These are phyloP conservation scores for Erodium chrysanthum DNA, from an alignment of 441 rosid species.

Conservation along the genomic window DNA sequence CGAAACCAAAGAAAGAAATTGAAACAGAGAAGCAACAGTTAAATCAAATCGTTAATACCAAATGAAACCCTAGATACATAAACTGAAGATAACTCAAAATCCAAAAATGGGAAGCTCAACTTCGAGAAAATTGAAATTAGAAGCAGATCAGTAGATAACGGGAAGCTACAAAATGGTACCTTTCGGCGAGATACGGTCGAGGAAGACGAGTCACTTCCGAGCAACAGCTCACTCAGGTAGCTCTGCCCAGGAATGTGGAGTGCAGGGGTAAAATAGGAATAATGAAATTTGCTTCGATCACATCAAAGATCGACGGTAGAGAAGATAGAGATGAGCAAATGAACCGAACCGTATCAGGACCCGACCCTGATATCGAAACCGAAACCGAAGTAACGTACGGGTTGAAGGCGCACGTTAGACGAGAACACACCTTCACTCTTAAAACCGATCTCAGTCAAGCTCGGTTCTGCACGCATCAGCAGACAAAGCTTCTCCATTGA, in stretches of 20 bases:
- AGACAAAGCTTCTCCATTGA: conserved; percentile 1
- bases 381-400: background rate
- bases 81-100: background rate
- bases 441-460: background rate
- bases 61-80: background rate
- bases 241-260: background rate
- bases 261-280: background rate
- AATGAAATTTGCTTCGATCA: background rate
- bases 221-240: too few relatives aligned
- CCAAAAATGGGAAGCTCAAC: too few relatives aligned
- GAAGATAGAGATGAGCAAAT: background rate
- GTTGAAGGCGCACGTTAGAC: background rate
- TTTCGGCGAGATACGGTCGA: background rate
- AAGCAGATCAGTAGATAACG: background rate
- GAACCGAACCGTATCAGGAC: background rate
- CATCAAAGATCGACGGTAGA: background rate
- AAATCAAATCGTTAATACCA: background rate
- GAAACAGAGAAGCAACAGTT: background rate
- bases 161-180: background rate
- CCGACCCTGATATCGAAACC: background rate
- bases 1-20: background rate
- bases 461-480: background rate
- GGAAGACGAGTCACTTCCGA: background rate
- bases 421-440: background rate
- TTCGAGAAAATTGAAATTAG: background rate